A percentile compares a stretch with the other conserved stretches of the same genome.
These are phyloP conservation scores for Tieghemostelium lacteum DNA, from an alignment of 78 protist genomes.

Conservation along the genomic window DNA sequence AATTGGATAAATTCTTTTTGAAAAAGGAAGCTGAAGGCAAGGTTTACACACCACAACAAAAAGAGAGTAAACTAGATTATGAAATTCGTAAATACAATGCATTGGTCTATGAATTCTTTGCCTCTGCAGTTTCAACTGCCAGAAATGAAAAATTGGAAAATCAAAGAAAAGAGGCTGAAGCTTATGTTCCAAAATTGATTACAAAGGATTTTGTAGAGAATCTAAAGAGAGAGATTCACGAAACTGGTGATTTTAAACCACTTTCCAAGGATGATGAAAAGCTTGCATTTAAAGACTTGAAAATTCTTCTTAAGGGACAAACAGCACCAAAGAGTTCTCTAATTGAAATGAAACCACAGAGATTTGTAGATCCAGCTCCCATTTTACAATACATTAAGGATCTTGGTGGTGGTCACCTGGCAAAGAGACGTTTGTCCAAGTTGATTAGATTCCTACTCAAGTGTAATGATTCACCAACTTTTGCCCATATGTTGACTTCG, in stretches of 20 bases:
- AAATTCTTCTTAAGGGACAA: background rate
- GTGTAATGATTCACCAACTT: background rate
- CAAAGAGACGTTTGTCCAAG: background rate
- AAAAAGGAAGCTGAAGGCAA: too few species aligned
- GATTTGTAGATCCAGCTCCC: background rate
- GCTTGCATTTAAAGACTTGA: background rate
- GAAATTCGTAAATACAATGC: too few species aligned
- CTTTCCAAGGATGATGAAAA: background rate
- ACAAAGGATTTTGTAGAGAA: background rate
- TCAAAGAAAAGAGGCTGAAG: background rate
- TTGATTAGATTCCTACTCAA: background rate
- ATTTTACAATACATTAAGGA: too few species aligned
- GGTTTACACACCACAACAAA: too few species aligned
- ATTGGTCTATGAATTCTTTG: too few species aligned
- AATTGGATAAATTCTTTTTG: too few species aligned
- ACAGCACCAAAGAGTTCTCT: background rate
- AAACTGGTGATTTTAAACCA: background rate
- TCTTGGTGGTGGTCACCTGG: background rate
- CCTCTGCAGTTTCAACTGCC: too few species aligned
- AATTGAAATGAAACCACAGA: too few species aligned
- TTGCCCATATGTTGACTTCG: background rate
- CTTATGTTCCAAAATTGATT: background rate
- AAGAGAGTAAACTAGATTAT: too few species aligned
- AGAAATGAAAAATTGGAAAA: background rate
- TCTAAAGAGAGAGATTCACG: background rate